Conservation (phyloP, 179 eudicot genomes). For the Pouteria campechiana region DNA sequence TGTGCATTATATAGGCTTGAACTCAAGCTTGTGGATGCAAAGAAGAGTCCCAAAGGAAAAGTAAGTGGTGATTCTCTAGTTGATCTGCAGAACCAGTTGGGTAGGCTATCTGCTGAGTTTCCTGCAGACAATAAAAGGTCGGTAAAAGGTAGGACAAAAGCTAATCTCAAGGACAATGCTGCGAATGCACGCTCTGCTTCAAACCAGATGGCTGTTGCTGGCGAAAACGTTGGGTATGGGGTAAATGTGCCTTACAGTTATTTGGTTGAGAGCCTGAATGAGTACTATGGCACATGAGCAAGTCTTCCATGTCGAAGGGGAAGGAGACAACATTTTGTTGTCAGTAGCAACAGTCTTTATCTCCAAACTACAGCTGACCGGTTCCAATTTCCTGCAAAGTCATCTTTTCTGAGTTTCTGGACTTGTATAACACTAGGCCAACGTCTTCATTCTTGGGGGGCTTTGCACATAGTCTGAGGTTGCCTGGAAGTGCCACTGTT, state of each 20-base stretch:
- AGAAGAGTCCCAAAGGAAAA: constrained; percentile 74
- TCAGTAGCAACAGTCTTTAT: too few species aligned
- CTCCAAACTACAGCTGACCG: too few species aligned
- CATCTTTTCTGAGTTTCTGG: too few species aligned
- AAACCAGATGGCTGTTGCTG: constrained; percentile 19
- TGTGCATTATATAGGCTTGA: constrained; percentile 89
- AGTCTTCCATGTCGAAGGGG: too few species aligned
- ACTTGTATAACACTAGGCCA: too few species aligned
- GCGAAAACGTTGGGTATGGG: constrained; percentile 45
- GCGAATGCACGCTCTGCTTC: constrained; percentile 28
- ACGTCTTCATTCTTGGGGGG: too few species aligned
- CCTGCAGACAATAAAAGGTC: constrained; percentile 57
- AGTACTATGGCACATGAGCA: too few species aligned
- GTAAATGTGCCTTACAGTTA: constrained; percentile 36
- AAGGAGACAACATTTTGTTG: too few species aligned
- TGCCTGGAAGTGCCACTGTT: too few species aligned
- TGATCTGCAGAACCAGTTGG: constrained; percentile 95
- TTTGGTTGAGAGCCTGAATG: constrained; percentile 50
- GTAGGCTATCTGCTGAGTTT: constrained; percentile 83
- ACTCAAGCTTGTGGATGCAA: constrained; percentile 74
- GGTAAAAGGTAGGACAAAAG: constrained; percentile 44
- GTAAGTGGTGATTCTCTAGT: constrained; percentile 56
- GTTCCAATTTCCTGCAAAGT: too few species aligned
- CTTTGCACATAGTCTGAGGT: too few species aligned
- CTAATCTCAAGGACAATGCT: constrained; percentile 24